phyloP scores from a whole-genome alignment of 129 eudicot genomes.

The Smallanthus sonchifolius region DNA sequence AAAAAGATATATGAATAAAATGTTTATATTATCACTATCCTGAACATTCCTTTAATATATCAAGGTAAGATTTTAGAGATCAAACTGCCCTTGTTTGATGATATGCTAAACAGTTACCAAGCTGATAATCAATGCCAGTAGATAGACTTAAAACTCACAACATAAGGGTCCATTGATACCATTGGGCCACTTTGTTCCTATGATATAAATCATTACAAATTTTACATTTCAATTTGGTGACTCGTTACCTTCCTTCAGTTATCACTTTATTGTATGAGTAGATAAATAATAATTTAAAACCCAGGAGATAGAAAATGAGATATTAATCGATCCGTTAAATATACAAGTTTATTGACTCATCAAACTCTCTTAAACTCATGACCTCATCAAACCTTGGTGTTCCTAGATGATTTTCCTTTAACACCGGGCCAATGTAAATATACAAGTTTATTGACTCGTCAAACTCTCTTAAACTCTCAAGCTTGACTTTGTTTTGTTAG shows the following conservation, averaged over 20 bases:
- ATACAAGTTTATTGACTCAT: not conserved
- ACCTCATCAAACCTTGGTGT: too few relatives aligned
- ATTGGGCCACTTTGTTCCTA: not conserved
- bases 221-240: not conserved
- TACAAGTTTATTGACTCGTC: not conserved
- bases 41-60: not conserved
- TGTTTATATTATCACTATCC: not conserved
- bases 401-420: too few relatives aligned
- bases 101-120: not conserved
- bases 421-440: too few relatives aligned
- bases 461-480: too few relatives aligned
- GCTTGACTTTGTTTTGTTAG: not conserved
- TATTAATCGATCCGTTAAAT: not conserved
- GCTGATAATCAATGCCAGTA: not conserved
- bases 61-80: constrained; percentile 1
- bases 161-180: not conserved
- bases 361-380: not conserved
- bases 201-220: not conserved
- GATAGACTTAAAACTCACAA: not conserved
- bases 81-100: not conserved
- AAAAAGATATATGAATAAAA: not conserved
- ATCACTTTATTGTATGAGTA: not conserved
- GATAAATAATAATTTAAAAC: too few relatives aligned
- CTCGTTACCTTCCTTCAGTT: not conserved
- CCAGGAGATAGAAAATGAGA: not conserved